Evolutionary conservation across 805 yeast species (phyloP).

Genomic region (Wickerhamomyces ciferrii): DNA sequence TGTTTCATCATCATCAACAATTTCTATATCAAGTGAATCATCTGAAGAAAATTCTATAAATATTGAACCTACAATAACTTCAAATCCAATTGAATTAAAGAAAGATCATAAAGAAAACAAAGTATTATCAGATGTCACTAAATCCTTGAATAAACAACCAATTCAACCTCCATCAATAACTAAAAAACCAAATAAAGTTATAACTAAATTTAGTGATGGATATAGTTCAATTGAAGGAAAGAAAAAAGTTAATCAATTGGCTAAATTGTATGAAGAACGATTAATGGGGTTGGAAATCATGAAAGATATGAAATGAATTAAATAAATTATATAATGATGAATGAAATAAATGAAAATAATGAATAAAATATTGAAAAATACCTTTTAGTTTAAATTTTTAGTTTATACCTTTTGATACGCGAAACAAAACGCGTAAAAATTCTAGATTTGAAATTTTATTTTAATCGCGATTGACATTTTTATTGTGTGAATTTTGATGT

Average conservation of each 20-base stretch:
- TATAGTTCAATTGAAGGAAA: conserved; percentile 30
- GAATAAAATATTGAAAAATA: no score
- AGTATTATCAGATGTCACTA: conserved; percentile 18
- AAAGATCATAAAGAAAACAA: neutral
- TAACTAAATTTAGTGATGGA: conserved; percentile 20
- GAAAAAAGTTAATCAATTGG: conserved; percentile 56
- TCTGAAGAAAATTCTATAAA: neutral
- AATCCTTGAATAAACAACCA: conserved; percentile 14
- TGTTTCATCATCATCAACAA: conserved; percentile 9
- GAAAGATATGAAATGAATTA: conserved; percentile 22
- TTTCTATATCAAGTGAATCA: conserved; percentile 5
- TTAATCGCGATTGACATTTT: no score
- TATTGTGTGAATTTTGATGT: no score
- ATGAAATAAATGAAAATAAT: neutral
- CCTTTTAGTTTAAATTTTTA: no score
- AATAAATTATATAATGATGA: neutral
- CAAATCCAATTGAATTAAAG: neutral
- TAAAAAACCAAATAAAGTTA: conserved; percentile 5
- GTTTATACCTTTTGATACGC: no score
- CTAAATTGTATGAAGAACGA: conserved; percentile 60
- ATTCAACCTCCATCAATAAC: conserved; percentile 1
- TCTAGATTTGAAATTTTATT: no score
- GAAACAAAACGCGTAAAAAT: neutral
- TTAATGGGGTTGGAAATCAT: conserved; percentile 31
- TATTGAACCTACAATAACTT: neutral